Base-by-base conservation (phyloP, 306 rosid genomes). In the Vachellia pachyceras region DNA sequence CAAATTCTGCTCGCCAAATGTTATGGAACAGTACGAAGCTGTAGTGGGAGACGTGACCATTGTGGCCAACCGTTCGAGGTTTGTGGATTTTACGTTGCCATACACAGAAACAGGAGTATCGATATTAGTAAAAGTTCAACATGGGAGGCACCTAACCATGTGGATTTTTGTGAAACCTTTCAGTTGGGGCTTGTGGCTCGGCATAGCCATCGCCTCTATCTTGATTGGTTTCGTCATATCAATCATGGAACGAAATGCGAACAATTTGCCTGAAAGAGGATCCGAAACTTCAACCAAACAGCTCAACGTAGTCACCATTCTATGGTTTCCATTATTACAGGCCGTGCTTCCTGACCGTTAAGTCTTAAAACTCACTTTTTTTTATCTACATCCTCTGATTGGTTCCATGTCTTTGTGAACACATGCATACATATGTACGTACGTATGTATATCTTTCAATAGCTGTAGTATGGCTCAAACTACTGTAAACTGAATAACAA, bases 171-270 rank as follows among this genome's bases (percentile, higher is more conserved):
- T 78, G 0, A 78, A 42, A 61, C 83, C 85, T 23, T 85, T 85
- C 68, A 82, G 83, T 42, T 85, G 85, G 88, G 76, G 75, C 12
- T 77, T 85, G 22, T 85, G 88, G 88, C 73, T 85, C n/a, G 10
- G 66, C 80, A 82, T 74, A 58, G 5, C 70, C 41, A 42, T 74
- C 2, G 9, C 63, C n/a, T 77, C 74, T 23, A 73, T 57, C n/a
- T 63, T 78, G 60, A 82, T 82, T 40, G 85, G 85, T 10, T 1
- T 7, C 13, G 69, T 65, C 60, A 78, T 82, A 67, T 65, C 69
- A 42, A 14, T 85, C 81, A 85, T 82, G 85, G 85, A 85, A 60
- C 77, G 85, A 60, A 85, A 66, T 10, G 87, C 37, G 7, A 69
- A 55, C 1, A 23, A 49, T 5, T 22, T 55, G 2, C 36, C 14